phyloP scores from a whole-genome alignment of 2,329 filamentous ascomycete species.

The Epichloe scottii region DNA sequence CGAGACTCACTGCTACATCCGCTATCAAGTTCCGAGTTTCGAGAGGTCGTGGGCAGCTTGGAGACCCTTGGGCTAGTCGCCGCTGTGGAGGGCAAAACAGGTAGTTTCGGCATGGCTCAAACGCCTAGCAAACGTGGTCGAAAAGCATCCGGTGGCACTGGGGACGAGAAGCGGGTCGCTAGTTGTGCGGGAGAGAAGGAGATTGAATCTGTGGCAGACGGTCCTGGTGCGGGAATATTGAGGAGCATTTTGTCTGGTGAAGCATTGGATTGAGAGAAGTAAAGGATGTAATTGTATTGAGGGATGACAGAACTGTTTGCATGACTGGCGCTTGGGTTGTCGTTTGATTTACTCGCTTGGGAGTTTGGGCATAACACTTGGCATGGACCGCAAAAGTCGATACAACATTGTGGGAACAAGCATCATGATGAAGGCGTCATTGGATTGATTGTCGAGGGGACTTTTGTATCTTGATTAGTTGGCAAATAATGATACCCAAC shows the following conservation, averaged over 20 bases:
- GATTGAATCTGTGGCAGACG: slow-evolving; percentile 56
- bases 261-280: slow-evolving; percentile 34
- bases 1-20: slow-evolving; percentile 82
- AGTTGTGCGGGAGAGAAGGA: slow-evolving; percentile 74
- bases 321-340: not conserved
- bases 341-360: not conserved
- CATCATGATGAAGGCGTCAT: not conserved
- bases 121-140: slow-evolving; percentile 61
- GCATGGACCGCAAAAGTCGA: not conserved
- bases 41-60: slow-evolving; percentile 79
- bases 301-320: not conserved
- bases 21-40: slow-evolving; percentile 82
- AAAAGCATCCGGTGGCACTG: slow-evolving; percentile 38
- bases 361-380: not conserved
- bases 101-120: slow-evolving; percentile 48
- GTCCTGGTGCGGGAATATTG: slow-evolving; percentile 47
- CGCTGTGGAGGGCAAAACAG: slow-evolving; percentile 57
- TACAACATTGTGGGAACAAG: not conserved
- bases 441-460: not conserved
- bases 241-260: slow-evolving; percentile 50
- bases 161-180: slow-evolving; percentile 65
- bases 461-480: not conserved
- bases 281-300: not conserved
- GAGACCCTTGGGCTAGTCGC: slow-evolving; percentile 76
- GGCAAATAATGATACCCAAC: not conserved